Base-by-base conservation (phyloP, 139 green algal genomes). In the Gonium pectorale region DNA sequence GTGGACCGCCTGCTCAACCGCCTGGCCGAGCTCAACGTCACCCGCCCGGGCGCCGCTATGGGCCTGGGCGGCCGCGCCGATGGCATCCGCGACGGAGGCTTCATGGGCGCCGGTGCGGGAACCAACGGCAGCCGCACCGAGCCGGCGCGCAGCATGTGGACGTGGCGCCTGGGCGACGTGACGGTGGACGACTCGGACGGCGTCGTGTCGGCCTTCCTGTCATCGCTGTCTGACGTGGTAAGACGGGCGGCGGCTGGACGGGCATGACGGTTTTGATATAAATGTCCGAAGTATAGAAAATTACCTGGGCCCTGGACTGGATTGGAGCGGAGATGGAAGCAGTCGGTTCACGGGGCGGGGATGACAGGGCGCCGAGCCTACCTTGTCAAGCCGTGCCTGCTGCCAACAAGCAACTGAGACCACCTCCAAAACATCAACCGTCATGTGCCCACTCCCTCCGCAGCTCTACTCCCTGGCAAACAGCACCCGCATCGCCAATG, bases 121-220 rank as follows among this genome's bases (percentile, higher is more conserved):
- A 49, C 17, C 71, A 29, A 31, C 51, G 37, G n/a, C 38, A 29
- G 40, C 73, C 6, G 5, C 38, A n/a, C 43, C n/a, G 46, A 31
- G 26, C 19, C 70, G 5, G n/a, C 41, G 0, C 35, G 49, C 19
- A 46, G 29, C 24, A 27, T 70, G 74, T 81, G 74, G 74, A 27
- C 59, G 74, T 81, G 74, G 74, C 74, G 74, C 11, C 27, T 81
- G 56, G 74, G 74, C 17, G 59, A 81, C 15, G 35, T 70, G 37
- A 81, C 74, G 37, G 56, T 81, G 54, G n/a, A 41, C 38, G 74
- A 56, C 26, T 54, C 29, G 26, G 56, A 81, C 59, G 74, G 74
- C 29, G 24, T 81, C 21, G 56, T 81, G 6, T 70, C 74, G 17
- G 46, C 56, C 74, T 81, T 81, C 41, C 40, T 81, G 74, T 70